Base-by-base conservation (phyloP, 2,329 filamentous ascomycete genomes). In the Dactylellina cionopaga region DNA sequence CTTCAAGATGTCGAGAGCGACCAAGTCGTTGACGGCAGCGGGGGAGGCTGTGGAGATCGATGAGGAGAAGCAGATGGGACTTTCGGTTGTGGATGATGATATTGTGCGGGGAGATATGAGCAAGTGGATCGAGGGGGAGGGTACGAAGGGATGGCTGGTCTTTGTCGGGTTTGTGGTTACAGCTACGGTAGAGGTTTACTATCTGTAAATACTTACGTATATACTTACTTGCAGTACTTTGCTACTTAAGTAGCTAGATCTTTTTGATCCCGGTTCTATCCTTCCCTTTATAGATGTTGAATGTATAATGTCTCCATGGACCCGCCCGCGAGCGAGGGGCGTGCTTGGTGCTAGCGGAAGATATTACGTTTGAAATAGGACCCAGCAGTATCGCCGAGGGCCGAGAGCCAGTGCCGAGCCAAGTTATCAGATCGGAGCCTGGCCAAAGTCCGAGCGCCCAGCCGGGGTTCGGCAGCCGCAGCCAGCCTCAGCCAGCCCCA, bases 61-160 rank as follows among this genome's bases (percentile, higher is more conserved):
- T 10, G 49, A 64, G 4, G 59, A 64, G n/a, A 64, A 64, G 37
- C 25, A 64, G 11, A 17, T 64, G 59, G 59, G 59, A 2, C 25
- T 64, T 29, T 55, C 59, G 5, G 22, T 64, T 37, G 58, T 63
- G 24, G 47, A 63, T 19, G 58, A 63, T 29, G 46, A 41, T 15
- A 63, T 52, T 10, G 58, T 63, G 13, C 33, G 17, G 10, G 44
- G n/a, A n/a, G 46, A 63, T 44, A 24, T 63, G 58, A 39, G 13
- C 24, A 43, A 44, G 6, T 63, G 58, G 58, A 35, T 19, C 1
- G 33, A 11, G 3, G 58, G 58, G n/a, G 58, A 63, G 17, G 58
- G 24, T 24, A 63, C 58, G 10, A 63, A 54, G 25, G 58, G 58
- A 35, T 63, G 58, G 58, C 58, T 63, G 6, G 33, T 63, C n/a